phyloP scores from a whole-genome alignment of 495 filamentous ascomycete species.

The Amorphotheca resinae region DNA sequence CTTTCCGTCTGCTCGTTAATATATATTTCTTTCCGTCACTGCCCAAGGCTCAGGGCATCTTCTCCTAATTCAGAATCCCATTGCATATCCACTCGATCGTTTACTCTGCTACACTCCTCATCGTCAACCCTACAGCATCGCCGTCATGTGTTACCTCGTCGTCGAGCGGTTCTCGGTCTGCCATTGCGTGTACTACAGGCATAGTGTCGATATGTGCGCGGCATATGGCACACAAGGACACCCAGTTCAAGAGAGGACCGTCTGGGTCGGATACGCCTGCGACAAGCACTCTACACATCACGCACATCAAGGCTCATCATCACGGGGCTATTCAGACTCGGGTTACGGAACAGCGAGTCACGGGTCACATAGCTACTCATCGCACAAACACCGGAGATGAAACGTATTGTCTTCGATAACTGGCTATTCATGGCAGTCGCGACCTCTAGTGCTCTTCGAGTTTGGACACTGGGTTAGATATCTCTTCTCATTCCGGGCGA shows the following conservation, averaged over 20 bases:
- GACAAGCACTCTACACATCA: conserved; percentile 39
- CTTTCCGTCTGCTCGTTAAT: conserved; percentile 19
- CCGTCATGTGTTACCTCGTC: conserved; percentile 58
- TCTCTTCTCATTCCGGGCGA: conserved; percentile 37
- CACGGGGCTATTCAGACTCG: conserved; percentile 34
- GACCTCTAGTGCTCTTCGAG: conserved; percentile 31
- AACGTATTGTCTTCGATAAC: conserved; percentile 40
- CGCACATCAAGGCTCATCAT: conserved; percentile 14
- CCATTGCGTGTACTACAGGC: conserved; percentile 69
- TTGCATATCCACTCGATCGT: not conserved
- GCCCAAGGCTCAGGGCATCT: conserved; percentile 3
- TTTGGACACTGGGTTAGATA: conserved; percentile 34
- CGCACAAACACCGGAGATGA: conserved; percentile 32
- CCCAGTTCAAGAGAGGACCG: conserved; percentile 53
- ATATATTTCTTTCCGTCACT: conserved; percentile 17
- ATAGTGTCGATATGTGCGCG: conserved; percentile 62
- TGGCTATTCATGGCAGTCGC: conserved; percentile 34
- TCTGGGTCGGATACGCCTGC: conserved; percentile 74
- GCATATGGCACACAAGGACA: conserved; percentile 62
- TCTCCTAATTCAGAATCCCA: not conserved
- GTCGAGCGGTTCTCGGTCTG: conserved; percentile 69
- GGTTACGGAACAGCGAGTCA: conserved; percentile 35
- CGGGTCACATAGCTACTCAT: conserved; percentile 32
- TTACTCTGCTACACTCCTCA: conserved; percentile 5
- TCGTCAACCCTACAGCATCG: conserved; percentile 3